Conservation (phyloP, 805 yeast genomes). For the Candida golubevii region DNA sequence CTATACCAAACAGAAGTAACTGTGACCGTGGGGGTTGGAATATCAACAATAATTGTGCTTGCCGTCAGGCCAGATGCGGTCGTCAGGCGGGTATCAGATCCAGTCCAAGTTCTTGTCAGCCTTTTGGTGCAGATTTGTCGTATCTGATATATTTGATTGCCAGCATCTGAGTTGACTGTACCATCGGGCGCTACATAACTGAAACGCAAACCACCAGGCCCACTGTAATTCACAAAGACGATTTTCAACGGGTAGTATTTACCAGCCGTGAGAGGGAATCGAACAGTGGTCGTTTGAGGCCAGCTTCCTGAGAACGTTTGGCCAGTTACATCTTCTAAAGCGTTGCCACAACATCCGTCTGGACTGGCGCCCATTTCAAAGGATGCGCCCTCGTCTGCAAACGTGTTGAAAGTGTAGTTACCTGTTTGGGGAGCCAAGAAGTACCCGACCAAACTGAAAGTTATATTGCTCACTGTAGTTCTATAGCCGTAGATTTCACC, state of each 20-base stretch:
- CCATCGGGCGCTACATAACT: slow-evolving; percentile 6
- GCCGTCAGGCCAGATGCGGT: not conserved
- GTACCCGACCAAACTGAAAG: slow-evolving; percentile 2
- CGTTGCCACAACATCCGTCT: slow-evolving; percentile 1
- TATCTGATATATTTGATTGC: slow-evolving; percentile 1
- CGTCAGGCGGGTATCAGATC: not conserved
- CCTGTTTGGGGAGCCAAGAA: slow-evolving; percentile 4
- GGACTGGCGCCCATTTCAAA: not conserved
- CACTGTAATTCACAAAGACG: slow-evolving; percentile 1
- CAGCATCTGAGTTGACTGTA: slow-evolving; percentile 1
- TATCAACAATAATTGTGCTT: not conserved
- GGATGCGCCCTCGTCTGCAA: slow-evolving; percentile 3
- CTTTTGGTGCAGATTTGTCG: not conserved
- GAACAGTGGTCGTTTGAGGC: not conserved
- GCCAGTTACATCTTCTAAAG: not conserved
- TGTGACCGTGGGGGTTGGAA: not conserved
- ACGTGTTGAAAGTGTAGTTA: not conserved
- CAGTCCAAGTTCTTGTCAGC: slow-evolving; percentile 2
- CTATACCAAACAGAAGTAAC: not conserved
- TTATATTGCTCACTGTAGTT: slow-evolving; percentile 1
- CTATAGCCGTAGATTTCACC: not conserved
- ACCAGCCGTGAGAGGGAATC: not conserved
- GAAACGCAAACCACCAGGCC: slow-evolving; percentile 2
- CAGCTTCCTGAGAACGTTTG: slow-evolving; percentile 1
- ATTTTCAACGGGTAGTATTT: slow-evolving; percentile 1